A percentile compares a stretch with the other conserved stretches of the same genome.
These are phyloP conservation scores for Leishmania gerbilli DNA, from an alignment of 208 protist genomes.

Conservation along the genomic window DNA sequence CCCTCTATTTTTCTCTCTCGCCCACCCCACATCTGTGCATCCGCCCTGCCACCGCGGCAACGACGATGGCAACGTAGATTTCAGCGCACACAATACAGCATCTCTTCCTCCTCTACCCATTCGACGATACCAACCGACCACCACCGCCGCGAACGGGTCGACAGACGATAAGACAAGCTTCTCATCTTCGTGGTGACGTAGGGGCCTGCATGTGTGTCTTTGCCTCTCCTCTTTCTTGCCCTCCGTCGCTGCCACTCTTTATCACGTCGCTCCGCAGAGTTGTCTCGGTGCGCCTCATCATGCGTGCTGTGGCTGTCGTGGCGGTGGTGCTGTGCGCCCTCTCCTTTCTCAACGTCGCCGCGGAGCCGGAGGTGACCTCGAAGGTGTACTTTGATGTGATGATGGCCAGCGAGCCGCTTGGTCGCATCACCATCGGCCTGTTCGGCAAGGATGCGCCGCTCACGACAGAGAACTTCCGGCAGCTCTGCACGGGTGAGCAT, in stretches of 20 bases:
- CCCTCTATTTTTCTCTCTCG: background rate
- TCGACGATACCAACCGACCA: background rate
- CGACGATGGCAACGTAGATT: background rate
- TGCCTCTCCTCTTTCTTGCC: background rate
- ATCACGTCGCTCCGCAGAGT: background rate
- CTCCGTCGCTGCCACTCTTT: background rate
- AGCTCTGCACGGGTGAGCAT: constrained; percentile 84
- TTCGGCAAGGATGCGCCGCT: constrained; percentile 78
- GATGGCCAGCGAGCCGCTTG: constrained; percentile 58
- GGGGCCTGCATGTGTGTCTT: background rate
- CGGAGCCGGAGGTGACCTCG: constrained; percentile 67
- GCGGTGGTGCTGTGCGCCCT: constrained; percentile 27
- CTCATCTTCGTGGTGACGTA: background rate
- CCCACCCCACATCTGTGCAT: no score
- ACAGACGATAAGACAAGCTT: background rate
- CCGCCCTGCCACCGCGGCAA: background rate
- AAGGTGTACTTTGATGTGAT: constrained; percentile 89
- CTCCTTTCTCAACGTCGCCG: constrained; percentile 11
- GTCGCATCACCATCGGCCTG: constrained; percentile 88
- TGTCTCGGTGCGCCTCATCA: constrained; percentile 1
- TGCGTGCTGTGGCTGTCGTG: constrained; percentile 23
- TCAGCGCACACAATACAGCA: background rate
- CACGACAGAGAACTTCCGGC: constrained; percentile 85
- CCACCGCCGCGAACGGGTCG: background rate
- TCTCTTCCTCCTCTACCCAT: background rate